Evolutionary conservation across 1,284 basidiomycete genomes (phyloP), one percentile per base, ranked within the genome.

Genomic region (Trichosporon asahii): DNA sequence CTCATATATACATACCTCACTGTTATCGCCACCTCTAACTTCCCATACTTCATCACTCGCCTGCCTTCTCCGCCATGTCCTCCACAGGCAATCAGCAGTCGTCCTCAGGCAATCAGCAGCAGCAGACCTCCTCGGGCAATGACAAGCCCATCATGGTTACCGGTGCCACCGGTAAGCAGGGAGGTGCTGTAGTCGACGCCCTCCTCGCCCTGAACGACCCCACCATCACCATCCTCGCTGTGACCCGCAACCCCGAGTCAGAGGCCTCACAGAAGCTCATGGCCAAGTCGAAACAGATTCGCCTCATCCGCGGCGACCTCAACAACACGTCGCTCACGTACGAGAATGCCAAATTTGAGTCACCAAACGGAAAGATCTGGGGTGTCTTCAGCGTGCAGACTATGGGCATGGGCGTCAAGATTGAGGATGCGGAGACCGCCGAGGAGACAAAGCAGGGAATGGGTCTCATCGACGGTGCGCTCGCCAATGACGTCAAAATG

Each of bases 151-250:
- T 86, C 63, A 81, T 86, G 46, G 79, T 86, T 60, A 77, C 80
- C 44, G 85, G 85, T 14, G 85, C 85, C 11, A 86, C 86, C 2
- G 85, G 85, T n/a, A 84, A 84, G 71, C 85, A 86, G 78, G 85
- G 85, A 31, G 72, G 77, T 37, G 76, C 83, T 5, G 75, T 85
- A 29, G 77, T 85, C 40, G 37, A 77, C 71, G 75, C 75, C 2
- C 70, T 78, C 21, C 49, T 67, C 29, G 70, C 73, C 44, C 63
- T 68, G 12, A 61, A 66, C 23, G 65, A 68, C 57, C 18, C 44
- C 18, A 68, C 61, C 57, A 76, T 73, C 63, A 67, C 37, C 46
- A 72, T 79, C 46, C 70, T 76, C 66, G 78, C 78, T 15, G 67
- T 79, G 6, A 74, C 77, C 18, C 75, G 78, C 49, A 68, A 75